phyloP scores from a whole-genome alignment of 805 yeast species.

The Millerozyma miso region DNA sequence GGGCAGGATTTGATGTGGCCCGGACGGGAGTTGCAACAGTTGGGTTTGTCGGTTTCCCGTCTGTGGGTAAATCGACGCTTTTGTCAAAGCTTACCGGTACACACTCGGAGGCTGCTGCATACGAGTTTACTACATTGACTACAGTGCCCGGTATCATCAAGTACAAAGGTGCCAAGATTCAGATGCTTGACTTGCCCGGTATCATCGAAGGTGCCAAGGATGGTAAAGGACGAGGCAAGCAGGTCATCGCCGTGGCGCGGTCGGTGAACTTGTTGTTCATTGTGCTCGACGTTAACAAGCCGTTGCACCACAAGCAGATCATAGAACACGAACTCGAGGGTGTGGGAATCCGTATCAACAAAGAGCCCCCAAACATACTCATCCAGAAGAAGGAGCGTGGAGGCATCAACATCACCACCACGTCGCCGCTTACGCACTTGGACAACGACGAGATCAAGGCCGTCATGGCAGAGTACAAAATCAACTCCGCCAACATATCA shows the following conservation, averaged over 20 bases:
- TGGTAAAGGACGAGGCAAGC: conserved; percentile 90
- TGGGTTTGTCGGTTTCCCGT: conserved; percentile 98
- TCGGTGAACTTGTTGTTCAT: conserved; percentile 91
- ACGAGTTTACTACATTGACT: conserved; percentile 95
- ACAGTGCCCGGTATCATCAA: conserved; percentile 96
- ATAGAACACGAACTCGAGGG: conserved; percentile 96
- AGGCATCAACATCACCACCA: conserved; percentile 88
- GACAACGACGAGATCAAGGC: conserved; percentile 93
- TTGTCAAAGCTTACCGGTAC: conserved; percentile 90
- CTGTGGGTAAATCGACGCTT: conserved; percentile 87
- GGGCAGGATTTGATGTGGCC: conserved; percentile 97
- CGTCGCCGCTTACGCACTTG: conserved; percentile 87
- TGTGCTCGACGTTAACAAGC: conserved; percentile 94
- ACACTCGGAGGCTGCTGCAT: conserved; percentile 95
- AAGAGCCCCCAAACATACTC: conserved; percentile 87
- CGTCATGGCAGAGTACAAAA: conserved; percentile 91
- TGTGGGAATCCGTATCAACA: conserved; percentile 91
- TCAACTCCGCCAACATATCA: conserved; percentile 93
- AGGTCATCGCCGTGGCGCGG: conserved; percentile 98
- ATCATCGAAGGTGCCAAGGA: conserved; percentile 89
- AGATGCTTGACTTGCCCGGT: conserved; percentile 90
- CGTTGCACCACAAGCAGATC: conserved; percentile 87
- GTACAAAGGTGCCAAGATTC: conserved; percentile 96
- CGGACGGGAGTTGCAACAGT: conserved; percentile 97
- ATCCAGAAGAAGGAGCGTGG: conserved; percentile 94